A percentile compares a stretch with the other conserved stretches of the same genome.
Evolutionary conservation across 2,329 filamentous ascomycete species (phyloP).

Genomic region (Microsporum audouinii): DNA sequence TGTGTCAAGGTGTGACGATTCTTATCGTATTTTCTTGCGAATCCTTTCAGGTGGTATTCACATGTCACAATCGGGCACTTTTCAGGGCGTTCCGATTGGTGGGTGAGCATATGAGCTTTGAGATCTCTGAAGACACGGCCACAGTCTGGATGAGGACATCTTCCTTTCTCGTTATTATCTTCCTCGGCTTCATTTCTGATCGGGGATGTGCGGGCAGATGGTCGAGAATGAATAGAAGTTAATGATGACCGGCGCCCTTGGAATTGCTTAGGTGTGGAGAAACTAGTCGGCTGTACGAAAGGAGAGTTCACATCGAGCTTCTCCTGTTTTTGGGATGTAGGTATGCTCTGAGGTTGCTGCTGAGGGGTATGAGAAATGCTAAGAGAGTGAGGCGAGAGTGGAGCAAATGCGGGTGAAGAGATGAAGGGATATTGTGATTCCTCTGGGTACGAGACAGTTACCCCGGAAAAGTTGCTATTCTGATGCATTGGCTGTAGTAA

Average conservation of each 20-base stretch:
- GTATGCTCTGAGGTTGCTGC: constrained; percentile 16
- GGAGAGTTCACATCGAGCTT: constrained; percentile 40
- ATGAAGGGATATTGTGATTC: constrained; percentile 22
- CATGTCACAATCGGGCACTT: constrained; percentile 89
- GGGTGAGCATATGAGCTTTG: constrained; percentile 88
- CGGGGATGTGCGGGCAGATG: constrained; percentile 40
- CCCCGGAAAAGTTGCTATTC: constrained; percentile 21
- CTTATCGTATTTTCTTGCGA: constrained; percentile 92
- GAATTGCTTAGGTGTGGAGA: constrained; percentile 37
- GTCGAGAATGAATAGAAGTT: constrained; percentile 57
- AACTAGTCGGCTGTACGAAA: constrained; percentile 47
- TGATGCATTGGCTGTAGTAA: constrained; percentile 43
- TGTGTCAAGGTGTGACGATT: constrained; percentile 88
- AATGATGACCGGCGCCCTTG: constrained; percentile 55
- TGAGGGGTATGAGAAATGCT: constrained; percentile 16
- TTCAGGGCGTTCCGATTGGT: constrained; percentile 79
- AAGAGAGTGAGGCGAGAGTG: constrained; percentile 28
- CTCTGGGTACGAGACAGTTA: constrained; percentile 26
- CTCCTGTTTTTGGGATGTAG: constrained; percentile 18
- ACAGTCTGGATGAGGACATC: constrained; percentile 74
- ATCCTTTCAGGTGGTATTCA: constrained; percentile 85
- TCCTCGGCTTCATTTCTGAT: constrained; percentile 50
- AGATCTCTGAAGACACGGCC: constrained; percentile 81
- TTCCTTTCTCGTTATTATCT: constrained; percentile 51
- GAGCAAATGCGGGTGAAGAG: constrained; percentile 21